These are phyloP conservation scores for Hypomyces perniciosus DNA, from an alignment of 2,329 filamentous ascomycete genomes.

Conservation along the genomic window DNA sequence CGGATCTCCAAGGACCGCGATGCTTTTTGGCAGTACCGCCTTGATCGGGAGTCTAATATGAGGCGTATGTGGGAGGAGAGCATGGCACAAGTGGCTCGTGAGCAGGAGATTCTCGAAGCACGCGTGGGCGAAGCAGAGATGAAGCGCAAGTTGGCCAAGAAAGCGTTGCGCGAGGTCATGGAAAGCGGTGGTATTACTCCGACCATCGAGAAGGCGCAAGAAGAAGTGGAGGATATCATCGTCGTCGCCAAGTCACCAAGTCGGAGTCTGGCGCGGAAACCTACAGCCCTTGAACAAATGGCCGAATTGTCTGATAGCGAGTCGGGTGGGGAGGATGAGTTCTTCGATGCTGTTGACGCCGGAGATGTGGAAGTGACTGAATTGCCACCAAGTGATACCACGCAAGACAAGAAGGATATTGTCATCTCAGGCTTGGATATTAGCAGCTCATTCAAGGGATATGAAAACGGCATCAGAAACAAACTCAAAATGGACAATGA, in stretches of 20 bases:
- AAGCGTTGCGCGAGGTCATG: constrained; percentile 78
- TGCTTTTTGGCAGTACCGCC: constrained; percentile 91
- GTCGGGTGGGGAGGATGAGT: constrained; percentile 80
- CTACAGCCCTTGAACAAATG: constrained; percentile 63
- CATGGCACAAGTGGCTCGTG: constrained; percentile 92
- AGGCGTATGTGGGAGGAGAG: constrained; percentile 98
- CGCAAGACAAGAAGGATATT: constrained; percentile 37
- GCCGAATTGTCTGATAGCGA: constrained; percentile 74
- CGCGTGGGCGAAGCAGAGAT: constrained; percentile 84
- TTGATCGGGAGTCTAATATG: constrained; percentile 87
- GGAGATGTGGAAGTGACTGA: constrained; percentile 79
- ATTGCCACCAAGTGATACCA: constrained; percentile 48
- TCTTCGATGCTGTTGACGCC: constrained; percentile 94
- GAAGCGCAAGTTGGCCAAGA: constrained; percentile 85
- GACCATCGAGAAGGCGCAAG: constrained; percentile 24
- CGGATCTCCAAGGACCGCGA: constrained; percentile 93
- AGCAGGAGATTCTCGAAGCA: constrained; percentile 86
- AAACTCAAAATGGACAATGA: constrained; percentile 86
- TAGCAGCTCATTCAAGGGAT: constrained; percentile 74
- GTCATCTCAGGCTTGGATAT: constrained; percentile 54
- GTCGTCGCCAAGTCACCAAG: constrained; percentile 32
- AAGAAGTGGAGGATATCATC: constrained; percentile 24
- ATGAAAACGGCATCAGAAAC: constrained; percentile 79
- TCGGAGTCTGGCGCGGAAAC: constrained; percentile 46
- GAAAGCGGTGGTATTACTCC: constrained; percentile 43